Conservation (phyloP, 148 eudicot species). For the Diospyros lotus region DNA sequence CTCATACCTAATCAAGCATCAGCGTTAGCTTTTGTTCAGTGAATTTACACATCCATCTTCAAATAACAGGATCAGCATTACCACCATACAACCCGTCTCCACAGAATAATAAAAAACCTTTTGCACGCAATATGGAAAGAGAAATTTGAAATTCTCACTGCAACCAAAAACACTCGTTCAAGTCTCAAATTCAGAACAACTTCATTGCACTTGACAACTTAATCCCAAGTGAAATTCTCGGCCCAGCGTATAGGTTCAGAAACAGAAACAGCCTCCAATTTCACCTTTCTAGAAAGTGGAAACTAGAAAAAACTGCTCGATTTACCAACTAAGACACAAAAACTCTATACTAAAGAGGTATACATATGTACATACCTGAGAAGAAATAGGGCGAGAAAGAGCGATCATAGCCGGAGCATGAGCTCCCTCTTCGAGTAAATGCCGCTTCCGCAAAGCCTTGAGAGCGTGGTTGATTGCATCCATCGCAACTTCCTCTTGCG, state of each 20-base stretch:
- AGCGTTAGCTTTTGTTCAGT: too few species aligned
- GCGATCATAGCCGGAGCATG: slow-evolving; percentile 69
- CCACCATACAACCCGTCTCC: not conserved
- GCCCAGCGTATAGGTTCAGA: too few species aligned
- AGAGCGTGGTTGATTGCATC: slow-evolving; percentile 71
- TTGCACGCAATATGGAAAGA: not conserved
- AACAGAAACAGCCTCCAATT: too few species aligned
- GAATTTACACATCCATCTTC: not conserved
- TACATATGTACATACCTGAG: slow-evolving; percentile 45
- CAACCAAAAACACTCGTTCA: too few species aligned
- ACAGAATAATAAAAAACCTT: not conserved
- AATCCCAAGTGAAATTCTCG: too few species aligned
- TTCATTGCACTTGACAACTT: too few species aligned
- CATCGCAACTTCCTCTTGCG: slow-evolving; percentile 48
- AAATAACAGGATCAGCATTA: not conserved
- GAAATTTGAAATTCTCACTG: too few species aligned
- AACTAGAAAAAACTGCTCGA: not conserved
- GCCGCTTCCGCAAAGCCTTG: slow-evolving; percentile 81
- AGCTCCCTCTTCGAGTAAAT: slow-evolving; percentile 78
- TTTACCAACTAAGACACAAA: not conserved
- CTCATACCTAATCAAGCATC: not conserved
- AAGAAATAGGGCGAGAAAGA: slow-evolving; percentile 57
- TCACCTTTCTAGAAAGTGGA: too few species aligned
- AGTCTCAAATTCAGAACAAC: too few species aligned
- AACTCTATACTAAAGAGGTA: not conserved